phyloP scores from a whole-genome alignment of 768 basidiomycete genomes.

The Leucogyrophana mollusca region DNA sequence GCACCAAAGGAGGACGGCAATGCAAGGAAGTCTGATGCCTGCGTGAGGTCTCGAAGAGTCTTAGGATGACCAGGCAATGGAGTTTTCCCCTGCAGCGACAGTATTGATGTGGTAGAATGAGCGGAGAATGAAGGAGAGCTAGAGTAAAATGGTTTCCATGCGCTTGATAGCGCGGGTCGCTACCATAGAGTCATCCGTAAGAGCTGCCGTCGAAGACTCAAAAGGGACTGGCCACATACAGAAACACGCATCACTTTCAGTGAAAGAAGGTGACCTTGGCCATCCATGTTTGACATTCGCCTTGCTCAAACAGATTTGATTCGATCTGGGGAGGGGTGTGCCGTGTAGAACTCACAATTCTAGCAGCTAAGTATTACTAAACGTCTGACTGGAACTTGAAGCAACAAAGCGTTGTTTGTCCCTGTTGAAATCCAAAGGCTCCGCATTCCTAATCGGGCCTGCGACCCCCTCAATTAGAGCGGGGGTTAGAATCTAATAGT shows the following conservation, averaged over 20 bases:
- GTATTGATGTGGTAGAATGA: conserved; percentile 73
- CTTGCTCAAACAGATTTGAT: conserved; percentile 8
- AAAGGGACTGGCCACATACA: conserved; percentile 51
- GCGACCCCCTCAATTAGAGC: background rate
- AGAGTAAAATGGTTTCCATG: conserved; percentile 89
- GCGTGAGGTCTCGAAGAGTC: conserved; percentile 78
- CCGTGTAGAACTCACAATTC: background rate
- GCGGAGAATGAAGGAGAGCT: conserved; percentile 80
- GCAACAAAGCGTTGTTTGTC: conserved; percentile 17
- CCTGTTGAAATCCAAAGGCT: conserved; percentile 20
- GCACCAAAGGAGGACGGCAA: conserved; percentile 82
- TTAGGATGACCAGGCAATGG: conserved; percentile 79
- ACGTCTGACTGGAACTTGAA: background rate
- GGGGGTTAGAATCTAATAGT: background rate
- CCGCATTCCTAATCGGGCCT: conserved; percentile 7
- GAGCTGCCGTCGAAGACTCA: too few species aligned
- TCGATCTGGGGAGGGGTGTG: background rate
- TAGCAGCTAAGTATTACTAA: too few species aligned
- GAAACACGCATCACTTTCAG: conserved; percentile 89
- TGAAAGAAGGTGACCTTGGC: conserved; percentile 64
- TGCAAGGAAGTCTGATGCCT: conserved; percentile 75
- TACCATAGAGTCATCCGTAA: conserved; percentile 26
- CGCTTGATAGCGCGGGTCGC: conserved; percentile 71
- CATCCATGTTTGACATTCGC: conserved; percentile 36
- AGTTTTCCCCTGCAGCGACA: conserved; percentile 69